Evolutionary conservation across 108 stramenopile species (phyloP), one percentile per base, ranked within the genome.

Genomic region (Nitzschia putrida): DNA sequence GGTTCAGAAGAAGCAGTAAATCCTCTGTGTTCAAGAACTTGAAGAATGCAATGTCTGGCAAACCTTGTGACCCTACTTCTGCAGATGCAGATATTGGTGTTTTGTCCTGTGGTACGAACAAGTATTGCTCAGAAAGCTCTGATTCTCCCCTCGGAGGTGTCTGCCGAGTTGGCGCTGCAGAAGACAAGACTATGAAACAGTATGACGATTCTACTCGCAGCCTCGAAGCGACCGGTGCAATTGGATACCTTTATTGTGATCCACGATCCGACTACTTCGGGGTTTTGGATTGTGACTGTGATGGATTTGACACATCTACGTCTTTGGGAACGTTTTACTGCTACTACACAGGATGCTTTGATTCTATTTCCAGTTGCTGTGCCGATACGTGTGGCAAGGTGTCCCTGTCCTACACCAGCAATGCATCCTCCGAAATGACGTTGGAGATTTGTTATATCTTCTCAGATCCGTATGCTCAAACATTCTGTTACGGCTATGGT

Each of bases 361-460:
- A 43, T 10, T 11, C 43, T 45, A 23, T 47, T 63, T 63, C 61
- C 18, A 43, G 8, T 11, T 63, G 61, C 24, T 63, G 61, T 43
- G 12, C 44, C 3, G 44, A 63, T 24, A 63, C 61, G 3, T 63
- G 61, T 10, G 61, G 38, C 0, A 24, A 9, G 8, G 18, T 63
- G 7, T 38, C 44, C 21, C 18, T 47, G 21, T 40, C 61, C 13
- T 63, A 63, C 23, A 63, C 22, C 21, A 63, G 22, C 11, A 23
- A 16, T 47, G 44, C n/a, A 26, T n/a, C 4, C 10, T 41, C 20
- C 22, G 18, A 12, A 22, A 40, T n/a, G 23, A 45, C 43, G 1
- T 18, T 23, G 12, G 61, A 63, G 37, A 21, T 38, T 47, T 63
- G 61, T 45, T 63, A 63, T 24, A 23, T 16, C 11, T 63, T 63